Conservation (phyloP, 2,329 filamentous ascomycete species). For the Coniochaeta ligniaria region DNA sequence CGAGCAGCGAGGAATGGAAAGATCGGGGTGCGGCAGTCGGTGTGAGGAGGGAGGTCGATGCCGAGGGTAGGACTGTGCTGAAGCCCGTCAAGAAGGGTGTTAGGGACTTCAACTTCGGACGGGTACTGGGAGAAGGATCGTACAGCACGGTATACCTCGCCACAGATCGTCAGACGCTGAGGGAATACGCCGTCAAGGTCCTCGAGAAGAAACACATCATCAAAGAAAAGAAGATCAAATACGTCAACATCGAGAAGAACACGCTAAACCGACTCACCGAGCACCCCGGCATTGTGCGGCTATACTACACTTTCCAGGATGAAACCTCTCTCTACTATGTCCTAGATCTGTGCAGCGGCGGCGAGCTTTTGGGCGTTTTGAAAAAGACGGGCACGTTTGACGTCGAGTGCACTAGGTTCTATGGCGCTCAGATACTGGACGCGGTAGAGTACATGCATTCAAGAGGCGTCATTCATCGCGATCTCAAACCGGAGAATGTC, state of each 20-base stretch:
- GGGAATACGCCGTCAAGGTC: conserved; percentile 97
- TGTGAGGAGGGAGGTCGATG: conserved; percentile 75
- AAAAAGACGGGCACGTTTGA: conserved; percentile 96
- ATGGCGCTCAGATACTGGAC: conserved; percentile 91
- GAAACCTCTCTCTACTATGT: conserved; percentile 96
- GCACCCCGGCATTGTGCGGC: conserved; percentile 88
- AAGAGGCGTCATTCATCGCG: conserved; percentile 89
- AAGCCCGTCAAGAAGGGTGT: conserved; percentile 94
- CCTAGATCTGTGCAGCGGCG: conserved; percentile 84
- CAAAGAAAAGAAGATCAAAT: conserved; percentile 99
- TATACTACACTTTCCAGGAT: conserved; percentile 99
- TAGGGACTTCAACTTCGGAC: conserved; percentile 90
- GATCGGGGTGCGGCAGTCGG: conserved; percentile 87
- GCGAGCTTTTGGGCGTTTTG: conserved; percentile 83
- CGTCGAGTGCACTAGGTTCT: conserved; percentile 88
- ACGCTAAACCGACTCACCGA: conserved; percentile 93
- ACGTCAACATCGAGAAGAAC: conserved; percentile 99
- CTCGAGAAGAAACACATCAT: conserved; percentile 98
- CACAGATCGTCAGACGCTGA: conserved; percentile 86
- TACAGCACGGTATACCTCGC: conserved; percentile 95
- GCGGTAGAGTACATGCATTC: conserved; percentile 98
- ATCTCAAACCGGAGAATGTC: conserved; percentile 95
- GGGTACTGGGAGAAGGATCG: conserved; percentile 87
- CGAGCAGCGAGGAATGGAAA: conserved; percentile 88
- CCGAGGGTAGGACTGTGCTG: conserved; percentile 72